These are phyloP conservation scores for Lophiostoma macrostomum DNA, from an alignment of 495 filamentous ascomycete species.

Conservation along the genomic window DNA sequence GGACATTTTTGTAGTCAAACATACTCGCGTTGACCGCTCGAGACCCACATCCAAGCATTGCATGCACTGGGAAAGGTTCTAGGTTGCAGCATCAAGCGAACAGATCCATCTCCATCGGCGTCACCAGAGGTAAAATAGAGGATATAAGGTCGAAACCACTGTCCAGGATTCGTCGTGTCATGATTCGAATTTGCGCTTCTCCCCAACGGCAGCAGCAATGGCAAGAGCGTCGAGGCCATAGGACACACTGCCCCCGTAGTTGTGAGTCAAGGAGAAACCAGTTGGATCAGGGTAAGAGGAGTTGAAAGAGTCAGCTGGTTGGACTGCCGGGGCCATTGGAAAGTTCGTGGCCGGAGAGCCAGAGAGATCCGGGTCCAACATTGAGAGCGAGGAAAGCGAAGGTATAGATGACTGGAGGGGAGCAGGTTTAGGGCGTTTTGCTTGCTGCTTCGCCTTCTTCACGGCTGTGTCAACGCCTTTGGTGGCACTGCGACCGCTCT, in stretches of 20 bases:
- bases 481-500: slow-evolving; percentile 38
- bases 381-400: slow-evolving; percentile 9
- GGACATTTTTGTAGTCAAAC: slow-evolving; percentile 13
- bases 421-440: slow-evolving; percentile 25
- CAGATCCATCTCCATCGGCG: background rate
- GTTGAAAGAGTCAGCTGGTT: slow-evolving; percentile 19
- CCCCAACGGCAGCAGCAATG: slow-evolving; percentile 31
- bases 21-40: background rate
- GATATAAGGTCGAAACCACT: no score
- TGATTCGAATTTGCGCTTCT: slow-evolving; percentile 34
- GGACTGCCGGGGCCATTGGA: slow-evolving; percentile 20
- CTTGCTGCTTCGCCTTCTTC: slow-evolving; percentile 26
- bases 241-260: slow-evolving; percentile 18
- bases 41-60: no score
- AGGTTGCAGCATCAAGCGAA: no score
- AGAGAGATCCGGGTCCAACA: slow-evolving; percentile 21
- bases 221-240: slow-evolving; percentile 35
- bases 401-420: slow-evolving; percentile 20
- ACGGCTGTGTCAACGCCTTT: slow-evolving; percentile 21
- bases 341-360: slow-evolving; percentile 19
- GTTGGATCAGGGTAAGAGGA: slow-evolving; percentile 28
- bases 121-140: no score
- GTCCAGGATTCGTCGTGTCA: no score
- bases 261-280: slow-evolving; percentile 12
- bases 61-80: no score